phyloP scores from a whole-genome alignment of 345 rosid species.

The Bruguiera sexangula region DNA sequence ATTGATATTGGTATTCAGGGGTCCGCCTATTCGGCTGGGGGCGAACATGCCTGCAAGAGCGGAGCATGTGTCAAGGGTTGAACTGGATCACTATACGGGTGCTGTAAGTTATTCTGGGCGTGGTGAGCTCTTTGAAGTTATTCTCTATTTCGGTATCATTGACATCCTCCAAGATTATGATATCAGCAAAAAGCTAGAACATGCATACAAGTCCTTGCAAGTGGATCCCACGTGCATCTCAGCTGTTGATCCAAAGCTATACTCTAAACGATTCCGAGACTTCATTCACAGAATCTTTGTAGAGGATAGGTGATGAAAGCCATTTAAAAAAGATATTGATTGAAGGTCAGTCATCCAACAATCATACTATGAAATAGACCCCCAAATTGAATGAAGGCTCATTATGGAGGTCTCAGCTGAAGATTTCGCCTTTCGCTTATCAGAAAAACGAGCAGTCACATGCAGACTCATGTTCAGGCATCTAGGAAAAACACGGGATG shows the following conservation, averaged over 20 bases:
- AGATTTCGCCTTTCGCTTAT: too few relatives aligned
- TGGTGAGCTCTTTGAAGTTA: slow-evolving; percentile 25
- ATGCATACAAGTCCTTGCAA: slow-evolving; percentile 37
- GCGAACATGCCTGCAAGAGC: slow-evolving; percentile 57
- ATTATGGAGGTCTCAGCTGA: too few relatives aligned
- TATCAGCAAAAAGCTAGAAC: slow-evolving; percentile 34
- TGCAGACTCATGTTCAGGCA: neutral
- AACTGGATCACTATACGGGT: slow-evolving; percentile 35
- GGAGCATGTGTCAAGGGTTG: slow-evolving; percentile 32
- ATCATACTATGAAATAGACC: neutral
- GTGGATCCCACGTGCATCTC: slow-evolving; percentile 36
- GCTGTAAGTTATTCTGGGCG: slow-evolving; percentile 14
- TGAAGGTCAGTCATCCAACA: neutral
- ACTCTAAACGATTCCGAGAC: slow-evolving; percentile 29
- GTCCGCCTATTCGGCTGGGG: slow-evolving; percentile 48
- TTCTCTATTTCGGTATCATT: slow-evolving; percentile 31
- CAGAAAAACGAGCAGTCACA: too few relatives aligned
- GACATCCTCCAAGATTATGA: slow-evolving; percentile 39
- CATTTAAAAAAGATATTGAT: too few relatives aligned
- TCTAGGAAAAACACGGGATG: neutral
- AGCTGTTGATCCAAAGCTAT: slow-evolving; percentile 35
- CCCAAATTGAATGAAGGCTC: neutral
- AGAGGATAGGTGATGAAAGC: slow-evolving; percentile 12
- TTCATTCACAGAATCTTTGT: slow-evolving; percentile 27
- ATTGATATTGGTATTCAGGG: slow-evolving; percentile 24